Evolutionary conservation across 2,329 filamentous ascomycete species (phyloP).

Genomic region (Trichoderma hamatum): DNA sequence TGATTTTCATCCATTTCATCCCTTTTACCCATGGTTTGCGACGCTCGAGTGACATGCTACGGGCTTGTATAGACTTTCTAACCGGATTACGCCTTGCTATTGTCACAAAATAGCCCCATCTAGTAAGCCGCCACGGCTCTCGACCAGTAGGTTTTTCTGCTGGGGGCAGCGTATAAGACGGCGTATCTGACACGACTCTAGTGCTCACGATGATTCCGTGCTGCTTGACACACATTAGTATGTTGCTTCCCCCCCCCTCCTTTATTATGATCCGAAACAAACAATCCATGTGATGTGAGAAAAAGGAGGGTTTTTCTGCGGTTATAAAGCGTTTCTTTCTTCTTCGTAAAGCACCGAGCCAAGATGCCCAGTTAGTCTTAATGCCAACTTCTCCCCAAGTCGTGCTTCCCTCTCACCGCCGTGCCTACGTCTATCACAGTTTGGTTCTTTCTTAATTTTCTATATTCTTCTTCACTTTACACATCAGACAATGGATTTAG

Average conservation of each 20-base stretch:
- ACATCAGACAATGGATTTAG: background rate
- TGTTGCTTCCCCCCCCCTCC: background rate
- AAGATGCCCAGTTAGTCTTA: background rate
- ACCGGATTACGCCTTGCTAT: background rate
- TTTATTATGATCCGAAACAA: background rate
- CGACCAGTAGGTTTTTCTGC: background rate
- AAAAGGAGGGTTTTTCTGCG: background rate
- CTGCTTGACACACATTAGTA: slow-evolving; percentile 8
- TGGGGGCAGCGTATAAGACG: too few species aligned
- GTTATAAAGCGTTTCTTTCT: background rate
- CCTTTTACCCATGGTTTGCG: background rate
- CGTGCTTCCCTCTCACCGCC: background rate
- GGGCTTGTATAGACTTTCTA: background rate
- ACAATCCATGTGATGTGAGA: slow-evolving; percentile 7
- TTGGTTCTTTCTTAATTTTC: background rate
- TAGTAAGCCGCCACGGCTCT: slow-evolving; percentile 16
- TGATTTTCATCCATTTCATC: background rate
- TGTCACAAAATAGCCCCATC: background rate
- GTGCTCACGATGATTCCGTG: slow-evolving; percentile 21
- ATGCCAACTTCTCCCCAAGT: background rate
- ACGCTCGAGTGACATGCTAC: background rate
- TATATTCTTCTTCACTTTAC: background rate
- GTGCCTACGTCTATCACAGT: background rate
- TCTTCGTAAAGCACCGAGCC: background rate
- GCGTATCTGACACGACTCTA: slow-evolving; percentile 1